Evolutionary conservation across 75 land plant species (phyloP).

Genomic region (Sequoiadendron giganteum): DNA sequence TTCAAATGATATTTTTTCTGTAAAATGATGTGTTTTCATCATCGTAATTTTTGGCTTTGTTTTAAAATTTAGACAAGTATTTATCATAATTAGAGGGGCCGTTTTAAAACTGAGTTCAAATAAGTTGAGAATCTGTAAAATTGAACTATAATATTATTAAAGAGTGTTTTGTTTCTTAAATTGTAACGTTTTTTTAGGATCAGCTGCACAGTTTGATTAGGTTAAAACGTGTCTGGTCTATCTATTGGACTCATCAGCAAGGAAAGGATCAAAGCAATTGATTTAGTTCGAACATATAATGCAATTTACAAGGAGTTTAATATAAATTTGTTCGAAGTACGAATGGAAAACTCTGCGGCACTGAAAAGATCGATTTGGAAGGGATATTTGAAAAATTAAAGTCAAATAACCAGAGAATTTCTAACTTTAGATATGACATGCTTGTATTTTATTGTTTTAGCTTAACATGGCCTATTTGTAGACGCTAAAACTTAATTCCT

Average conservation of each 20-base stretch:
- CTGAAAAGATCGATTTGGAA: neutral
- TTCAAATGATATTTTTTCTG: neutral
- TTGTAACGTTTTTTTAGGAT: too few species aligned
- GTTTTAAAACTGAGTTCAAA: neutral
- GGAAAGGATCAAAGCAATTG: neutral
- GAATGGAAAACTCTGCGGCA: neutral
- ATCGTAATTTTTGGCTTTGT: neutral
- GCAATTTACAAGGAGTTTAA: neutral
- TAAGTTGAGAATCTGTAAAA: neutral
- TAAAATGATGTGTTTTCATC: neutral
- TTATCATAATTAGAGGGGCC: neutral
- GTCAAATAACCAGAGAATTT: neutral
- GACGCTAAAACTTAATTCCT: neutral
- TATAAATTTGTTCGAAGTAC: neutral
- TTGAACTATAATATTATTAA: neutral
- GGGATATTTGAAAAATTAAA: neutral
- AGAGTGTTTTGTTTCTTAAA: too few species aligned
- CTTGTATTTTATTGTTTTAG: neutral
- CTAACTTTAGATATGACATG: neutral
- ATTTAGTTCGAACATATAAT: neutral
- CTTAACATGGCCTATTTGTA: neutral
- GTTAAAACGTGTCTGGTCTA: too few species aligned
- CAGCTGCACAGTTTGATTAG: too few species aligned
- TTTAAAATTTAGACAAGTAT: neutral
- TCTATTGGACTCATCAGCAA: too few species aligned